These are phyloP conservation scores for Scedosporium boydii DNA, from an alignment of 2,329 filamentous ascomycete genomes.

Conservation along the genomic window DNA sequence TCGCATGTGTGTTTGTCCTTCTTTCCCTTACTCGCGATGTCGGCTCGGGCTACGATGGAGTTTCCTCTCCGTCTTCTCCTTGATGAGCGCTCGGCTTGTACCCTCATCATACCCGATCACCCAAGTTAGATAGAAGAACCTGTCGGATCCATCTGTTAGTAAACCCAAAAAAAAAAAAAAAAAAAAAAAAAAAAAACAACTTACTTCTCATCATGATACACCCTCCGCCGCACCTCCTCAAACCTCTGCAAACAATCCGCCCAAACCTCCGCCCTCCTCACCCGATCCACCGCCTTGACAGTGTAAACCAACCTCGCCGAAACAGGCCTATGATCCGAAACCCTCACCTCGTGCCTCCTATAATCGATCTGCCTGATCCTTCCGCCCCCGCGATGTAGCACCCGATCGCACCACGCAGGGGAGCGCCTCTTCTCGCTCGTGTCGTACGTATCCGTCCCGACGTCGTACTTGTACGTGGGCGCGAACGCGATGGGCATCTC, in stretches of 20 bases:
- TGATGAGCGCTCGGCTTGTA: conserved; percentile 38
- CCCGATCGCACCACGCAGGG: conserved; percentile 91
- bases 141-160: conserved; percentile 15
- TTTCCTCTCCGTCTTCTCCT: conserved; percentile 32
- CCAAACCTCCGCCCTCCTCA: conserved; percentile 56
- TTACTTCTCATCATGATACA: conserved; percentile 14
- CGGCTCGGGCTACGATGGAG: conserved; percentile 9
- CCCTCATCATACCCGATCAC: conserved; percentile 44
- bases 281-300: conserved; percentile 70
- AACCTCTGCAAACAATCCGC: conserved; percentile 68
- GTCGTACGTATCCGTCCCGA: conserved; percentile 89
- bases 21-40: conserved; percentile 6
- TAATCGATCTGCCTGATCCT: conserved; percentile 85
- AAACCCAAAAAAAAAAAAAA: background rate
- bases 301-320: conserved; percentile 75
- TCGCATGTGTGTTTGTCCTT: background rate
- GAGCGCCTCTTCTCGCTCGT: conserved; percentile 88
- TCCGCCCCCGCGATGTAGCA: conserved; percentile 72
- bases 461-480: conserved; percentile 97
- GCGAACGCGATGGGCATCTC: conserved; percentile 86
- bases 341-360: conserved; percentile 74
- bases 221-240: conserved; percentile 55
- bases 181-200: background rate
- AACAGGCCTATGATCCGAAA: conserved; percentile 89
- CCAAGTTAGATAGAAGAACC: conserved; percentile 39